Conservation (phyloP, 2,329 filamentous ascomycete species). For the Aspergillus arachidicola region DNA sequence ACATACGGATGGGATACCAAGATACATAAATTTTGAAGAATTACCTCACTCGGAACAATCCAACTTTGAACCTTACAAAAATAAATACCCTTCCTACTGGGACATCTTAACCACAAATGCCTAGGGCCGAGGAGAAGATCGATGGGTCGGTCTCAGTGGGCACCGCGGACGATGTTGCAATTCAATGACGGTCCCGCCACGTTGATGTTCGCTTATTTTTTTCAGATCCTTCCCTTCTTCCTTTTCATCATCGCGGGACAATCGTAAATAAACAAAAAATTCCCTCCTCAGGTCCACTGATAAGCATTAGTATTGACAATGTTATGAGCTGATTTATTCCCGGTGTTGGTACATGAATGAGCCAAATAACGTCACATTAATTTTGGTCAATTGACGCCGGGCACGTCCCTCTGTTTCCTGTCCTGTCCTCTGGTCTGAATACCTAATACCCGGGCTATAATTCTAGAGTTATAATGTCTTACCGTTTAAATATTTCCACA, state of each 20-base stretch:
- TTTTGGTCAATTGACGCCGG: not conserved
- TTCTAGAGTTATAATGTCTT: not conserved
- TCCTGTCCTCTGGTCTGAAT: no score
- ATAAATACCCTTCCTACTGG: no score
- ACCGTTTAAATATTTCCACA: not conserved
- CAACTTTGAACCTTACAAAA: not conserved
- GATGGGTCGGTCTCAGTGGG: not conserved
- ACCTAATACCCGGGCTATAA: not conserved
- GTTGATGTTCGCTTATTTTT: not conserved
- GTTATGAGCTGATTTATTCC: not conserved
- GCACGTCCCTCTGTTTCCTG: not conserved
- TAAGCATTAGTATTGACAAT: not conserved
- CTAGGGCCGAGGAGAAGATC: constrained; percentile 1
- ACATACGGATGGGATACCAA: not conserved
- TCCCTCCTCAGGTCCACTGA: not conserved
- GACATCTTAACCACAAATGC: not conserved
- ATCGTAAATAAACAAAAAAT: not conserved
- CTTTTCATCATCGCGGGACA: not conserved
- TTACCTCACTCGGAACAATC: not conserved
- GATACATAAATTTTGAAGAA: not conserved
- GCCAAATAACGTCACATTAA: not conserved
- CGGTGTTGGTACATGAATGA: not conserved
- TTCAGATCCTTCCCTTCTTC: not conserved
- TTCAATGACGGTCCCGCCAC: not conserved
- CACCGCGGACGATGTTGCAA: not conserved